A percentile compares a stretch with the other conserved stretches of the same genome.
Conservation (phyloP, 2,329 filamentous ascomycete genomes). For the Beauveria scarabaeidicola region DNA sequence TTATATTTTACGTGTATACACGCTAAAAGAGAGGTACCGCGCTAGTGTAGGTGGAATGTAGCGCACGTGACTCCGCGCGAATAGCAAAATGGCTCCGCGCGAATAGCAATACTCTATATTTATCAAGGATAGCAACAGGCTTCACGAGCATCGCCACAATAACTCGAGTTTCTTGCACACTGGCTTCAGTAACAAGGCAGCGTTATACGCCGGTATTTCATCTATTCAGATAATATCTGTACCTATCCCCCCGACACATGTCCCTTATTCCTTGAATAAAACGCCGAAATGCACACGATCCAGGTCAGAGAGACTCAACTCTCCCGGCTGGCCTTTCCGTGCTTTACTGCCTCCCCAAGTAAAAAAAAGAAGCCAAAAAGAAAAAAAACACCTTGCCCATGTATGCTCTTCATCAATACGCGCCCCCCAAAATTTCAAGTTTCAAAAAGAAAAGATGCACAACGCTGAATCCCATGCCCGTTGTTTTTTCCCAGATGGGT, state of each 20-base stretch:
- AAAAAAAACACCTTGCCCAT: background rate
- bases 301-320: background rate
- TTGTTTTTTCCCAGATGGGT: background rate
- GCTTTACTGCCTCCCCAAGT: background rate
- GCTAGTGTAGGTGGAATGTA: too few species aligned
- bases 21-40: too few species aligned
- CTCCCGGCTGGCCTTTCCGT: background rate
- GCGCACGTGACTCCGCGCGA: too few species aligned
- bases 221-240: background rate
- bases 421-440: background rate
- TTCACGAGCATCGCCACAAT: background rate
- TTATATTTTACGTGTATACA: too few species aligned
- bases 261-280: background rate
- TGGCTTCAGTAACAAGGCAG: background rate
- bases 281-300: background rate
- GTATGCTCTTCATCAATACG: background rate
- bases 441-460: background rate
- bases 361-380: background rate
- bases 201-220: background rate
- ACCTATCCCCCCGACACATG: background rate
- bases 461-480: conserved; percentile 3
- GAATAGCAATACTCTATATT: too few species aligned
- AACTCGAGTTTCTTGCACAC: too few species aligned
- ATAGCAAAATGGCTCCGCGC: too few species aligned
- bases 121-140: background rate